Evolutionary conservation across 2,329 filamentous ascomycete species (phyloP).

Genomic region (Pleoardoris graminearum): DNA sequence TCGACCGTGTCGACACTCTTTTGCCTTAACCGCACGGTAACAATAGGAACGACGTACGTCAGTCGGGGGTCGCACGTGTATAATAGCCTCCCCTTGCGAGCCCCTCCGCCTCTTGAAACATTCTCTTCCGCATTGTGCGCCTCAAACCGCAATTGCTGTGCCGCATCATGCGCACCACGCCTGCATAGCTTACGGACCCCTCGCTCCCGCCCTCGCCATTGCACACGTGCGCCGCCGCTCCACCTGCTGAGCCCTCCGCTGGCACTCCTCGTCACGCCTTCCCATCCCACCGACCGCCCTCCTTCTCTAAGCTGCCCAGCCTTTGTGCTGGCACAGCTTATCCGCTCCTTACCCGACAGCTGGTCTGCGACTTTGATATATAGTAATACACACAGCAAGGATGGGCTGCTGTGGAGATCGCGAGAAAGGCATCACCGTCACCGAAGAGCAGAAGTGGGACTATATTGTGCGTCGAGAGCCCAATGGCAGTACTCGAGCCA

Average conservation of each 20-base stretch:
- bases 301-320: constrained; percentile 14
- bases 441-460: constrained; percentile 71
- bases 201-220: constrained; percentile 13
- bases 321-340: constrained; percentile 32
- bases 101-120: constrained; percentile 29
- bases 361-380: constrained; percentile 42
- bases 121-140: constrained; percentile 31
- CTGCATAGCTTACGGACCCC: constrained; percentile 20
- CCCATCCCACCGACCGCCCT: constrained; percentile 15
- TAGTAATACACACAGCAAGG: constrained; percentile 31
- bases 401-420: constrained; percentile 46
- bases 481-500: not conserved
- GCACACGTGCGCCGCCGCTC: constrained; percentile 14
- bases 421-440: constrained; percentile 44
- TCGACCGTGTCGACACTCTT: no score
- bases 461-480: constrained; percentile 70
- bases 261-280: no score
- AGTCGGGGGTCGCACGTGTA: constrained; percentile 1
- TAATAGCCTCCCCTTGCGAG: constrained; percentile 21
- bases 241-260: no score
- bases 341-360: constrained; percentile 42
- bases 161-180: constrained; percentile 37
- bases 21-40: not conserved
- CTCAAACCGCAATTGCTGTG: constrained; percentile 39
- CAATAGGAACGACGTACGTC: not conserved